Conservation (phyloP, 2,329 filamentous ascomycete species). For the Seiridium cupressi region DNA sequence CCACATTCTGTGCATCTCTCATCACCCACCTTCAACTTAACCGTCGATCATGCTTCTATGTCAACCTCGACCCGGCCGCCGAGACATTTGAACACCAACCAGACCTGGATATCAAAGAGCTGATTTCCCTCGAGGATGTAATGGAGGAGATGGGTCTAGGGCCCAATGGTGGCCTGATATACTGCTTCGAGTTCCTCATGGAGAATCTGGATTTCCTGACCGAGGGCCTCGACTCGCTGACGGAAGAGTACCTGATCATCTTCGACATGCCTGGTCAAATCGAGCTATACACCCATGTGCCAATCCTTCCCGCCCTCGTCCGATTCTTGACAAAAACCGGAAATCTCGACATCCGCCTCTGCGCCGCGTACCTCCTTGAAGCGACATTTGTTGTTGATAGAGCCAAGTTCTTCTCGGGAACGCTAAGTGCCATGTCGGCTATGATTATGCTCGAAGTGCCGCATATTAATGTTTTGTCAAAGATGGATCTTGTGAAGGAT, state of each 20-base stretch:
- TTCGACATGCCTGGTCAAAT: conserved; percentile 99
- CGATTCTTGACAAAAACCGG: conserved; percentile 78
- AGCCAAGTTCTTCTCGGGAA: conserved; percentile 96
- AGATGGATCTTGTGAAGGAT: conserved; percentile 95
- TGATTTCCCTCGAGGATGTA: conserved; percentile 82
- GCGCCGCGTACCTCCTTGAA: conserved; percentile 91
- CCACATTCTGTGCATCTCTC: conserved; percentile 90
- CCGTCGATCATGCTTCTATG: conserved; percentile 92
- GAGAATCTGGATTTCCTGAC: conserved; percentile 75
- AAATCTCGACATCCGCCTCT: conserved; percentile 84
- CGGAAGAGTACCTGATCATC: conserved; percentile 94
- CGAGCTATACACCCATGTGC: conserved; percentile 96
- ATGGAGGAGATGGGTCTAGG: conserved; percentile 71
- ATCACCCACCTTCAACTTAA: conserved; percentile 91
- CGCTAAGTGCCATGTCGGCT: conserved; percentile 93
- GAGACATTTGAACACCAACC: conserved; percentile 88
- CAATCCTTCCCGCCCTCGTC: conserved; percentile 81
- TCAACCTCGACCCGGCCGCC: conserved; percentile 96
- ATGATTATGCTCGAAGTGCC: conserved; percentile 99
- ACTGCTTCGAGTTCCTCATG: conserved; percentile 73
- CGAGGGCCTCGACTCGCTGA: conserved; percentile 69
- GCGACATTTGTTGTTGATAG: conserved; percentile 94
- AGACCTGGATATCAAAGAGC: conserved; percentile 81
- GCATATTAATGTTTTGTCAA: conserved; percentile 93
- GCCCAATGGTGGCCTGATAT: conserved; percentile 71